Evolutionary conservation across 2,329 filamentous ascomycete species (phyloP), one percentile per base, ranked within the genome.

Genomic region (Pezicula radicicola): DNA sequence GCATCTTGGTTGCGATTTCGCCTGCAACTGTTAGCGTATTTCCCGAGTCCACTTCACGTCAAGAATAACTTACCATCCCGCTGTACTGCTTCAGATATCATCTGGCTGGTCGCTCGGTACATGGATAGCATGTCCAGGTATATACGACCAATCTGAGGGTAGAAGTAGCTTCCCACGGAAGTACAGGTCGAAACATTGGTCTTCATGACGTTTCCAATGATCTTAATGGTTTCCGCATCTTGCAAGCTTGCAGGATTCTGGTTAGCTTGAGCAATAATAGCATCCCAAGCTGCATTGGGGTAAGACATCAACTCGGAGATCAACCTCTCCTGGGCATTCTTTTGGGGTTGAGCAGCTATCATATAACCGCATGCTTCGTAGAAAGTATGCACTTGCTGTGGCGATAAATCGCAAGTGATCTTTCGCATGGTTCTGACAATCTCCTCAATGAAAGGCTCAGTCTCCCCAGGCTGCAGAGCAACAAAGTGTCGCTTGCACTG

Each of bases 151-250:
- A 99, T 96, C 69, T 99, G 94, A 12, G 94, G 93, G 66, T 96
- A 97, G 72, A 99, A 99, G 73, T 97, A 99, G 48, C 90, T 85
- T 33, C 95, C 94, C 53, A 99, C 94, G 1, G 94, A 97, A 35
- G 89, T 90, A 71, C 94, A 99, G 35, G 94, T 94, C n/a, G 95
- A 93, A 4, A 99, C 94, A 64, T 99, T 99, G 1, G 94, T 99
- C 81, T 99, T 99, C 94, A 99, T 99, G 68, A 99, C 97, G 73
- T 99, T 99, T 60, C 94, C 94, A 57, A 99, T 92, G 60, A 99
- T 87, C 77, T 99, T 99, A 75, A 99, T 97, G 1, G 92, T 96
- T 62, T 99, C 92, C 10, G 86, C 78, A 65, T 97, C 91, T 69
- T 97, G 91, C 12, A 99, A 79, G 60, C 94, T 91, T 19, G 85